Evolutionary conservation across 2,329 filamentous ascomycete genomes (phyloP), one percentile per base, ranked within the genome.

Genomic region (Myriangium duriaei): DNA sequence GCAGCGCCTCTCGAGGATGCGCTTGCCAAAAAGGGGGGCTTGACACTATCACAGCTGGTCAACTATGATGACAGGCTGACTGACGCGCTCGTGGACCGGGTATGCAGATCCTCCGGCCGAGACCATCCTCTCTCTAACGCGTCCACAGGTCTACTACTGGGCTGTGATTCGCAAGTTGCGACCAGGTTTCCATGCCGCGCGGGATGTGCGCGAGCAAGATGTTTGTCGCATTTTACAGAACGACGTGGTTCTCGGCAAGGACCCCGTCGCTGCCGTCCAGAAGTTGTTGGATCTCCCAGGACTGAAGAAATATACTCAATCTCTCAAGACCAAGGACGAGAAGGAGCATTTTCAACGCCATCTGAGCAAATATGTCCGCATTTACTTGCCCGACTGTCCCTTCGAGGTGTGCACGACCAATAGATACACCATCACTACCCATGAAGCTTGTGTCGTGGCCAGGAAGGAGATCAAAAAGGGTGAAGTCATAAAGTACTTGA

Each of bases 21-120:
- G 54, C 50, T 62, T 47, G 47, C 64, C 44, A 74, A 80, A 60
- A 81, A 72, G 64, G 76, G 81, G 55, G 75, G 76, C 45, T 69
- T 98, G 51, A 94, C 86, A 5, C 69, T 96, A 50, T 77, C 79
- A 43, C 87, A 93, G 67, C 67, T 98, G 52, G 81, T 86, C 19
- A 80, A 81, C 34, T 96, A 96, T 65, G 91, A 98, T 63, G 91
- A 98, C 61, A 79, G 96, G 47, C 69, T 93, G 45, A 98, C 91
- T 5, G 91, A 98, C 71, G 82, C 84, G 49, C 76, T 98, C 37
- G 79, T 98, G 44, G 91, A 98, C 62, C 85, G 88, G 64, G 88
- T 95, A 33, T 28, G 36, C 28, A 21, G 72, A 63, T 81, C 71
- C 29, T 40, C 33, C 31, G 18, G 29, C 12, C 31, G 5, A 37